Percentiles rank a stretch among this genome's conserved stretches.
Evolutionary conservation across 176 grass and related monocot species (phyloP).

Genomic region (Saccharum spontaneum): DNA sequence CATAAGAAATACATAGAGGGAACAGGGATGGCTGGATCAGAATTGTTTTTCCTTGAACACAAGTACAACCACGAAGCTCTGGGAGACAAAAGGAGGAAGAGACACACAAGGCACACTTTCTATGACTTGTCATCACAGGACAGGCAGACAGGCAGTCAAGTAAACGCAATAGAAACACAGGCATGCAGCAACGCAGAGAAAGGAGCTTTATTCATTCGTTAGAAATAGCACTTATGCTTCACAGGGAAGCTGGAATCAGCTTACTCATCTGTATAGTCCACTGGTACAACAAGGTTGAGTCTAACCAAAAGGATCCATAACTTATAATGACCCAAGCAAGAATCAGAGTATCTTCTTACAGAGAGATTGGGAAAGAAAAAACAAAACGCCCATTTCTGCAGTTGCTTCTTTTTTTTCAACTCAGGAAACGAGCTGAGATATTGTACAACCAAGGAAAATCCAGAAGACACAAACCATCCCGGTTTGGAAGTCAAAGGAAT

Average conservation of each 20-base stretch:
- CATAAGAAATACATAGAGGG: background rate
- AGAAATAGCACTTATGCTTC: conserved; percentile 44
- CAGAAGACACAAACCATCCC: conserved; percentile 33
- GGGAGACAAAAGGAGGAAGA: conserved; percentile 1
- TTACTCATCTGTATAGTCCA: conserved; percentile 31
- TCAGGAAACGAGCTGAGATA: conserved; percentile 34
- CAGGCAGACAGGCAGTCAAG: conserved; percentile 1
- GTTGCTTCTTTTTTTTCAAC: conserved; percentile 51
- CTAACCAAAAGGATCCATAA: conserved; percentile 28
- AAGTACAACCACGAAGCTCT: conserved; percentile 3
- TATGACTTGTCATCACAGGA: background rate
- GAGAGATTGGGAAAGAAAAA: conserved; percentile 32
- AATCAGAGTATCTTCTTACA: conserved; percentile 50
- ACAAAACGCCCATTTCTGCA: conserved; percentile 40
- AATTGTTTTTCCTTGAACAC: conserved; percentile 8
- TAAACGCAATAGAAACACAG: background rate
- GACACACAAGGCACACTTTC: conserved; percentile 21
- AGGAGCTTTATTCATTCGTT: conserved; percentile 56
- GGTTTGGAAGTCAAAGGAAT: conserved; percentile 24
- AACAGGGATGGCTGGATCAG: background rate
- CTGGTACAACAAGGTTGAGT: conserved; percentile 40
- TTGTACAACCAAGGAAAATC: conserved; percentile 50
- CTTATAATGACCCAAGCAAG: conserved; percentile 39
- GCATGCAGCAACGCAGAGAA: conserved; percentile 5
- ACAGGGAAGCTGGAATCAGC: conserved; percentile 35